Conservation (phyloP, 257 asterid species). For the Solanum clarkiae region DNA sequence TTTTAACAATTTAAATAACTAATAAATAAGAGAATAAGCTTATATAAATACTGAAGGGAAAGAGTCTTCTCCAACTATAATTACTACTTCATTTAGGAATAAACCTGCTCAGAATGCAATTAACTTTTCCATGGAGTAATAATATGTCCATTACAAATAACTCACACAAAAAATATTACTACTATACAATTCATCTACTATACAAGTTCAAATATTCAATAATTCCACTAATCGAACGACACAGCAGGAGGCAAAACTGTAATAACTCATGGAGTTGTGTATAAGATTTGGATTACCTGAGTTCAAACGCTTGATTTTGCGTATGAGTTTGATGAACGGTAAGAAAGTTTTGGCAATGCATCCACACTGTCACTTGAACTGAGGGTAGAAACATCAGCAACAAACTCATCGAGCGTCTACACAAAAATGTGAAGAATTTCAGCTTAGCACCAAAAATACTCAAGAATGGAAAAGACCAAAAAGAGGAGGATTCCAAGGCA, state of each 20-base stretch:
- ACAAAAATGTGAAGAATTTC: background rate
- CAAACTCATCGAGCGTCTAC: conserved; percentile 1
- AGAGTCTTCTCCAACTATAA: background rate
- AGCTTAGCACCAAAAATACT: background rate
- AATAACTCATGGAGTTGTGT: background rate
- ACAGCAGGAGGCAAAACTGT: background rate
- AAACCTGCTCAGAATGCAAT: background rate
- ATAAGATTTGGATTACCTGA: background rate
- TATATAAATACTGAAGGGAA: background rate
- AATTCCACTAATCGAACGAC: background rate
- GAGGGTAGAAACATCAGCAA: background rate
- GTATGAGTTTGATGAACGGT: background rate
- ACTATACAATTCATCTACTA: background rate
- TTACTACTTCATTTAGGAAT: background rate
- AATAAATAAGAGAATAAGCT: background rate
- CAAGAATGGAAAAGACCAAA: background rate
- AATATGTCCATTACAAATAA: background rate
- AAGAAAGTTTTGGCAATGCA: background rate
- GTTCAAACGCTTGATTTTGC: background rate
- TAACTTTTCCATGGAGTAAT: background rate
- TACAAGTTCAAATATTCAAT: background rate
- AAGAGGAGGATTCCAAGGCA: background rate
- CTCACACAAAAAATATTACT: background rate
- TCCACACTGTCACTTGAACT: background rate
- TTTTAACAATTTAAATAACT: too few relatives aligned